phyloP scores from a whole-genome alignment of 345 rosid genomes.

The Populus davidiana region DNA sequence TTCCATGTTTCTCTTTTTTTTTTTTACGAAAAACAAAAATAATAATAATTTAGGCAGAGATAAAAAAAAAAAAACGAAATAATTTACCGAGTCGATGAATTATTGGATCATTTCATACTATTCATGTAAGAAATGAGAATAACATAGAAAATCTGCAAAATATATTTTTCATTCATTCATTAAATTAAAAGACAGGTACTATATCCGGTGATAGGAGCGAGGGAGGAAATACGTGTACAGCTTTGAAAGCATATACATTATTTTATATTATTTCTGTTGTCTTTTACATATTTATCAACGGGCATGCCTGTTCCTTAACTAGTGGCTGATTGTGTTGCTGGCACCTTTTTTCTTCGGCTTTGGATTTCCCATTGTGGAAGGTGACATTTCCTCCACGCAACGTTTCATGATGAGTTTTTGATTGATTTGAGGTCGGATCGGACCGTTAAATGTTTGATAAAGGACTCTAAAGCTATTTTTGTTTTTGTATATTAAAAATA shows the following conservation, averaged over 20 bases:
- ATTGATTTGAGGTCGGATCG: constrained; percentile 9
- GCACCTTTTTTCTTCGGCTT: neutral
- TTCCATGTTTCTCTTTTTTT: no score
- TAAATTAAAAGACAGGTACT: neutral
- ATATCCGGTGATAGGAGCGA: neutral
- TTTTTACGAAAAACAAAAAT: no score
- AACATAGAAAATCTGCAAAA: no score
- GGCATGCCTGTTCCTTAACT: neutral
- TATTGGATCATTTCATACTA: no score
- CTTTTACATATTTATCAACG: neutral
- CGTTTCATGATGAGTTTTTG: constrained; percentile 2
- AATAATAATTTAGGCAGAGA: no score
- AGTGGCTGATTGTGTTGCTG: neutral
- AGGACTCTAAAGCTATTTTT: neutral
- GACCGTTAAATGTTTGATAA: constrained; percentile 11
- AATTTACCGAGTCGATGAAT: no score
- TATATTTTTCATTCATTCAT: neutral
- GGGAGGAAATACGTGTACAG: constrained; percentile 1
- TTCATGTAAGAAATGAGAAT: no score
- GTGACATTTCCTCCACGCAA: constrained; percentile 29
- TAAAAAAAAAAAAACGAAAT: no score
- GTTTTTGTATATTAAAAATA: no score
- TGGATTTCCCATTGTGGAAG: constrained; percentile 20
- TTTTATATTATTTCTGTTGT: neutral
- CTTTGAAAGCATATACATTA: constrained; percentile 1